These are phyloP conservation scores for Aegilops longissima DNA, from an alignment of 176 grass and related monocot genomes.

Conservation along the genomic window DNA sequence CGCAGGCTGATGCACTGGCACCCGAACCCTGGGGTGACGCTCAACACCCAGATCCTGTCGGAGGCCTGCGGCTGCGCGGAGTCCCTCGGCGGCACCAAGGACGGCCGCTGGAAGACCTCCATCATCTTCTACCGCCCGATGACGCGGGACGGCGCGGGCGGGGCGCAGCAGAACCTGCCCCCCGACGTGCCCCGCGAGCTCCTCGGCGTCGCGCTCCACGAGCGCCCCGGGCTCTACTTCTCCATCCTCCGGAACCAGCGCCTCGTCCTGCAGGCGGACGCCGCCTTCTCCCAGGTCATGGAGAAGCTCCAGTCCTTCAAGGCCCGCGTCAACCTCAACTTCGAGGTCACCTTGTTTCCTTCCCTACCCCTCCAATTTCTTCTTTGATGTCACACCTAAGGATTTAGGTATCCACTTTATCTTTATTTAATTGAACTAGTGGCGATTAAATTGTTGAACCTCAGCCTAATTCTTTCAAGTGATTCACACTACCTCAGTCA, in stretches of 20 bases:
- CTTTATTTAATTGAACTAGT: background rate
- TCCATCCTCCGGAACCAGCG: constrained; percentile 63
- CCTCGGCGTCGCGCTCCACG: constrained; percentile 75
- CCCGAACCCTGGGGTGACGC: constrained; percentile 59
- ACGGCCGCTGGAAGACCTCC: constrained; percentile 70
- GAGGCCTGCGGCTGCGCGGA: constrained; percentile 79
- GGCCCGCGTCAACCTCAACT: constrained; percentile 66
- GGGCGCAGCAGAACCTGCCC: constrained; percentile 1
- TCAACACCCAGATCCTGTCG: constrained; percentile 73
- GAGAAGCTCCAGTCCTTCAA: constrained; percentile 98
- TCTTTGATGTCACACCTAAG: background rate
- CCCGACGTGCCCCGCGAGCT: constrained; percentile 72
- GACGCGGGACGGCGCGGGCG: constrained; percentile 34
- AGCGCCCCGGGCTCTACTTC: constrained; percentile 68
- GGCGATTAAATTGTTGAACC: background rate
- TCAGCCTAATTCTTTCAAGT: no score
- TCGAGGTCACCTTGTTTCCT: constrained; percentile 53
- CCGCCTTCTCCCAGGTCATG: constrained; percentile 71
- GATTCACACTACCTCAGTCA: no score
- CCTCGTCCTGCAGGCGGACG: constrained; percentile 66
- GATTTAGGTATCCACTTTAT: background rate
- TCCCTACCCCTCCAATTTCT: background rate
- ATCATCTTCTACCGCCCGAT: constrained; percentile 83
- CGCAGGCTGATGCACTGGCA: constrained; percentile 97
- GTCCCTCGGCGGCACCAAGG: constrained; percentile 53